Base-by-base conservation (phyloP, 768 basidiomycete genomes). In the Leccinum imitatum region DNA sequence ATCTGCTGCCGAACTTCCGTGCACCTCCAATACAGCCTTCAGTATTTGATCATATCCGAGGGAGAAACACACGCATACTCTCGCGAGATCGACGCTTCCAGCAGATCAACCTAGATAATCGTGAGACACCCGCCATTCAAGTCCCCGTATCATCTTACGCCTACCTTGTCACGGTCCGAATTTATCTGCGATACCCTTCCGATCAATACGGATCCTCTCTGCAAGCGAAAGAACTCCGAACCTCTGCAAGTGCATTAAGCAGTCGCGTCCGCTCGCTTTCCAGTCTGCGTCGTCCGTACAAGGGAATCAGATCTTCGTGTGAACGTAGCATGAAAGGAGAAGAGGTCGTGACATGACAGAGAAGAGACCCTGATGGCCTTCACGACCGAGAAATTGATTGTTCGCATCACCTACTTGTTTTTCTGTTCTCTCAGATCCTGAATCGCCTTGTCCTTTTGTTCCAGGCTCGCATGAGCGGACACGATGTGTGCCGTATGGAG, bases 401-500 rank as follows among this genome's bases (percentile, higher is more conserved):
- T 52, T 51, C 57, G 52, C 50, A 58, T 59, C 54, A 76, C 84
- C 50, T 69, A 91, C 91, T 89, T 87, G 72, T 93, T 91, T 73
- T 87, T 88, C 76, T 93, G 91, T 72, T 91, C 91, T 56, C 83
- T 84, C 50, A 93, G 77, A 69, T 93, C 91, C 74, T 93, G 88
- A 15, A 93, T 84, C 8, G 87, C 82, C 64, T 85, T 90, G 62
- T 82, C 82, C 71, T 91, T 92, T 70, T 88, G 84, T 61, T 92
- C 89, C 5, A 93, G 77, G 31, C 86, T 82, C 2, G 89, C 85
- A 70, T 93, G 91, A 6, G 90, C 90, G 8, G 91, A 91, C 3
- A 93, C 77, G 47, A 93, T 91, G 69, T 93, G 90, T 10, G 92
- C 91, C 10, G 92, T 93, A 65, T 93, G 92, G 37, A 93, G 76